Evolutionary conservation across 2,329 filamentous ascomycete genomes (phyloP), one percentile per base, ranked within the genome.

Genomic region (Coleophoma crateriformis): DNA sequence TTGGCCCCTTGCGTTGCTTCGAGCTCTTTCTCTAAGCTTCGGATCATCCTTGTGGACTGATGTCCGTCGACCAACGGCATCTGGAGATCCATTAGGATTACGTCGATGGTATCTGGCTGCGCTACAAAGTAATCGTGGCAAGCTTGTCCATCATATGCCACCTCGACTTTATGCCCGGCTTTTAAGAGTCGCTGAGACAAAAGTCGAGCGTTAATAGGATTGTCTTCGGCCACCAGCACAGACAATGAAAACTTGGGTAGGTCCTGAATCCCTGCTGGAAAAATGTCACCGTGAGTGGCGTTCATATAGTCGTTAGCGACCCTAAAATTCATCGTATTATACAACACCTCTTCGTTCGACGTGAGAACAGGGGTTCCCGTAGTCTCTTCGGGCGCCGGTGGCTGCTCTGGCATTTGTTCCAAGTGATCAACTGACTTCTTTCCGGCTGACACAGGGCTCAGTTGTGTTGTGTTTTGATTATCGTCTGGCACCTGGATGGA

Each of bases 211-310:
- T 91, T 92, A 57, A 91, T 85, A 4, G 78, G 76, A 60, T 94
- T 92, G 64, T 92, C 88, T 65, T 94, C 88, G 2, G 92, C 88
- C 41, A 92, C 72, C 14, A 94, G 72, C 35, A 92, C 86, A 7
- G 46, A 49, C 17, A 60, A 47, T 14, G 41, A 37, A 17, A 45
- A 45, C 22, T 20, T 46, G 13, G 19, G 15, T 56, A 20, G 84
- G 85, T 65, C 83, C 86, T 61, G 85, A 13, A 27, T 44, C 5
- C 15, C 10, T 41, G 39, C 39, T 13, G 39, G 39, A 15, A 41
- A 41, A 15, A 41, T 20, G 12, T 41, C 39, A 10, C 19, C 14
- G n/a, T 17, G n/a, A 13, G 5, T 27, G 22, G 10, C 20, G 8
- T 6, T 44, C 6, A 17, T 11, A 14, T 41, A 22, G 39, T 41